Percentiles rank a stretch among this genome's conserved stretches.
These are phyloP conservation scores for Ophiostoma piceae DNA, from an alignment of 2,329 filamentous ascomycete species.

Conservation along the genomic window DNA sequence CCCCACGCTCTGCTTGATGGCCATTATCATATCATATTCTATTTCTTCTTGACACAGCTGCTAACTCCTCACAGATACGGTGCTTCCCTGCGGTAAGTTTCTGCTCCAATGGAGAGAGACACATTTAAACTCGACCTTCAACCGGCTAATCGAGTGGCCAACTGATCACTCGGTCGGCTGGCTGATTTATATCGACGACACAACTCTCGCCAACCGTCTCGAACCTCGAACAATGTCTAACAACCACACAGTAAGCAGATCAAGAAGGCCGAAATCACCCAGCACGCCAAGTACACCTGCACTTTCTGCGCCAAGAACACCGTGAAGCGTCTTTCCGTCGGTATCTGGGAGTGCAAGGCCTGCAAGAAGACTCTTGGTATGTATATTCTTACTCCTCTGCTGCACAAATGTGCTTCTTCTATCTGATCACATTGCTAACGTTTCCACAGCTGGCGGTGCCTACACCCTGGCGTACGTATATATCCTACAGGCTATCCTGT, in stretches of 20 bases:
- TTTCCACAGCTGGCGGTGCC: conserved; percentile 63
- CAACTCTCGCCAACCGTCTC: neutral
- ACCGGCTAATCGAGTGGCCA: neutral
- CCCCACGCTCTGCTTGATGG: neutral
- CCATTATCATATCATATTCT: neutral
- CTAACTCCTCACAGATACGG: conserved; percentile 63
- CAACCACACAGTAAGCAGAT: conserved; percentile 71
- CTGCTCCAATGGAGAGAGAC: neutral
- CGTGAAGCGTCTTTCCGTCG: conserved; percentile 63
- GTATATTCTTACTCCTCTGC: neutral
- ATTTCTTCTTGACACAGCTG: neutral
- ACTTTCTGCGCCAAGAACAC: conserved; percentile 98
- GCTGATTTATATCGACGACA: neutral
- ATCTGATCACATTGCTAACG: conserved; percentile 19
- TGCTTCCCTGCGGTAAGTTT: conserved; percentile 67
- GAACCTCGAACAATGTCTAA: conserved; percentile 18
- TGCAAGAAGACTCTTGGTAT: conserved; percentile 82
- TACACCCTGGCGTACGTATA: conserved; percentile 90
- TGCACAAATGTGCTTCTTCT: neutral
- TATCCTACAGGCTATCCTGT: neutral
- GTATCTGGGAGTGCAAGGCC: conserved; percentile 85
- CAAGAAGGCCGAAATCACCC: conserved; percentile 99
- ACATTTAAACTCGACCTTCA: neutral
- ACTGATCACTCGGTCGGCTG: neutral
- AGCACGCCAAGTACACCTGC: conserved; percentile 93